These are phyloP conservation scores for Aechmea fasciata DNA, from an alignment of 176 grass and related monocot species.

Conservation along the genomic window DNA sequence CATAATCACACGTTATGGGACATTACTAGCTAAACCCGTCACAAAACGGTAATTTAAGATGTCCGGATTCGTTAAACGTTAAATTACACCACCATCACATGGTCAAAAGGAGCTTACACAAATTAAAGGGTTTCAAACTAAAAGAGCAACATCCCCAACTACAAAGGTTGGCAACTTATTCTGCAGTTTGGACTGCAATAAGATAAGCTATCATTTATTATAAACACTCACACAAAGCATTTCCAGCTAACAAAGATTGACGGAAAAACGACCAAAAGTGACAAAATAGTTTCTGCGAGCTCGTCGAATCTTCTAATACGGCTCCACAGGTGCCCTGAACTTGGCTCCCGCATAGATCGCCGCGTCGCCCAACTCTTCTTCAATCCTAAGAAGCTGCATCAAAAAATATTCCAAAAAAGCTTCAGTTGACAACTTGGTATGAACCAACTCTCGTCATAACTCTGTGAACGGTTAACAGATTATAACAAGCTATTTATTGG, in stretches of 20 bases:
- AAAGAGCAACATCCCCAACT: too few species aligned
- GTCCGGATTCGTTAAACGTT: too few species aligned
- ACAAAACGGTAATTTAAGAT: too few species aligned
- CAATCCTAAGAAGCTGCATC: conserved; percentile 84
- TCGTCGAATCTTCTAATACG: conserved; percentile 30
- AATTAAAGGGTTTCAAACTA: too few species aligned
- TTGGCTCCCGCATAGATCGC: conserved; percentile 75
- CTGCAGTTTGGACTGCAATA: too few species aligned
- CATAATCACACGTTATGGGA: too few species aligned
- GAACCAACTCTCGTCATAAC: neutral
- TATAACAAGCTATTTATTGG: too few species aligned
- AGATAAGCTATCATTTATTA: too few species aligned
- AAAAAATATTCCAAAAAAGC: conserved; percentile 2
- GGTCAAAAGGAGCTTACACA: too few species aligned
- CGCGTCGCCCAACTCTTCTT: conserved; percentile 67
- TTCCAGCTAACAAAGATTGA: neutral
- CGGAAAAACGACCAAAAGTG: neutral
- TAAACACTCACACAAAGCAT: neutral
- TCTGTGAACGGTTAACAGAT: neutral
- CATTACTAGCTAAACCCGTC: too few species aligned
- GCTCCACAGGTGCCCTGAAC: conserved; percentile 83
- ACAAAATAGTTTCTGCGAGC: neutral
- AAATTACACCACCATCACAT: too few species aligned
- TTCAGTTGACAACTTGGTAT: neutral
- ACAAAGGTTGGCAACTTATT: too few species aligned